These are phyloP conservation scores for Trichomonascaceae sp. DNA, from an alignment of 1,139 yeast genomes.

Conservation along the genomic window DNA sequence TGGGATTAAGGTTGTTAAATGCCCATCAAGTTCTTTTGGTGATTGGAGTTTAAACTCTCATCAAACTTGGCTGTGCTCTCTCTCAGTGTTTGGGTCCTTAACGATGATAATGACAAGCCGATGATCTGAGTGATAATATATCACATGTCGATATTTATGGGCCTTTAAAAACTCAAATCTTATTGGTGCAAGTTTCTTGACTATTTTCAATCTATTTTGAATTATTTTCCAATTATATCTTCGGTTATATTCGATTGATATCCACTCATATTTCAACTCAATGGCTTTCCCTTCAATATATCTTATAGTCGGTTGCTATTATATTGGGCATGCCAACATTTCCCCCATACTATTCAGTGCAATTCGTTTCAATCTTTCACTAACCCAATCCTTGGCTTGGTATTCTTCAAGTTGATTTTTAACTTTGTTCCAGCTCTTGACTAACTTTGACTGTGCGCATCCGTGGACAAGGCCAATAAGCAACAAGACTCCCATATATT, in stretches of 20 bases:
- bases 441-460: background rate
- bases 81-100: too few species aligned
- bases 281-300: too few species aligned
- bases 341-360: constrained; percentile 1
- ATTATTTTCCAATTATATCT: too few species aligned
- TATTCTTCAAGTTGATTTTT: background rate
- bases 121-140: too few species aligned
- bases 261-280: too few species aligned
- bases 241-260: too few species aligned
- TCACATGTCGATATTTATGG: too few species aligned
- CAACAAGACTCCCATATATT: background rate
- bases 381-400: constrained; percentile 1
- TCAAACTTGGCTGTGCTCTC: background rate
- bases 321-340: background rate
- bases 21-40: background rate
- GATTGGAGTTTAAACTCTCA: background rate
- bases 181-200: too few species aligned
- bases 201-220: too few species aligned
- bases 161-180: too few species aligned
- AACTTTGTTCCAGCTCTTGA: background rate
- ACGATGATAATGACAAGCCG: too few species aligned
- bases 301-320: background rate
- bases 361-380: constrained; percentile 1
- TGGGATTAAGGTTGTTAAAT: background rate
- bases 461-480: background rate